Conservation (phyloP, 768 basidiomycete species). For the Gymnopilus junonius region DNA sequence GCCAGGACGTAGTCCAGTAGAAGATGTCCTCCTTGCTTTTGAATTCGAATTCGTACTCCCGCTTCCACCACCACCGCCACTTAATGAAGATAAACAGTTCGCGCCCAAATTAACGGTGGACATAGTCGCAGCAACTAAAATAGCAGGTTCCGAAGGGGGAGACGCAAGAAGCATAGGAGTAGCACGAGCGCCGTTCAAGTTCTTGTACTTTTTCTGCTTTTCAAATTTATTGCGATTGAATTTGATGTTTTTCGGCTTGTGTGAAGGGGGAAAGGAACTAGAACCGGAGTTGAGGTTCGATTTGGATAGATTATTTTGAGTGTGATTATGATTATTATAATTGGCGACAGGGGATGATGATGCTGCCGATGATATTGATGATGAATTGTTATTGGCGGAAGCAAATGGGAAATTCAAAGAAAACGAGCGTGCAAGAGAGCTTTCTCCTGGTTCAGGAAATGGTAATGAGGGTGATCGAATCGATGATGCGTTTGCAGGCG, state of each 20-base stretch:
- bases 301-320: not conserved
- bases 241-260: not conserved
- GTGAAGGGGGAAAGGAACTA: not conserved
- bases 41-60: not conserved
- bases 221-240: not conserved
- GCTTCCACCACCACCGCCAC: not conserved
- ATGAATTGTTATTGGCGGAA: not conserved
- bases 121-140: slow-evolving; percentile 7
- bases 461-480: not conserved
- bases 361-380: not conserved
- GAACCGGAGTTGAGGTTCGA: not conserved
- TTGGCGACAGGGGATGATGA: not conserved
- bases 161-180: not conserved
- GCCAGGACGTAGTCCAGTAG: not conserved
- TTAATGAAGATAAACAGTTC: not conserved
- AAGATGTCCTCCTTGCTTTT: not conserved
- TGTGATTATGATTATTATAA: not conserved
- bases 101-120: slow-evolving; percentile 3
- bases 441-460: not conserved
- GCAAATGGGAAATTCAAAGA: not conserved
- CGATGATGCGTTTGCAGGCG: not conserved
- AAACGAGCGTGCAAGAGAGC: not conserved
- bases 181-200: not conserved
- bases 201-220: not conserved
- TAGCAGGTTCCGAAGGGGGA: not conserved